Base-by-base conservation (phyloP, 1,284 basidiomycete species). In the Ceratorhiza oryzae-sativae region DNA sequence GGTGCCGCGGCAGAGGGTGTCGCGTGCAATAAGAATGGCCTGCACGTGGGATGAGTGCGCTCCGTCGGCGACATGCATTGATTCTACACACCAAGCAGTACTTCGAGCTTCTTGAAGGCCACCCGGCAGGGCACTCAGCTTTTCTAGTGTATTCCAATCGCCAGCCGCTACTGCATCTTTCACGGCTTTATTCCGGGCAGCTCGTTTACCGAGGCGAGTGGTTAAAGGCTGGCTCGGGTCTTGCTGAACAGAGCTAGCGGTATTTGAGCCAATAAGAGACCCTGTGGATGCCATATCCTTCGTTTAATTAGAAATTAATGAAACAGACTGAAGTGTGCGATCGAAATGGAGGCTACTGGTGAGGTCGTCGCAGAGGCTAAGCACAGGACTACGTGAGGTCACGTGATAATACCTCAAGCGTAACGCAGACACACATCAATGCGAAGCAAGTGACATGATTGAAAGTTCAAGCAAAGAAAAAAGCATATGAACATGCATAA, bases 91-190 rank as follows among this genome's bases (percentile, higher is more conserved):
- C 90, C 90, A 92, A 76, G 90, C 81, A 53, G 81, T 77, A 27
- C 77, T 80, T 76, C 90, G 83, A 46, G 84, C 82, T 10, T 80
- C 78, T 20, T 88, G 86, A 77, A 92, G 91, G 1, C 90, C 90
- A 32, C 87, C 86, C 42, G 87, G 86, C 62, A 77, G 75, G 9
- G 90, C 79, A 74, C 88, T 90, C 59, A 79, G 80, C 71, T 77
- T 76, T 72, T 85, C 82, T 36, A 89, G 80, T 0, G 74, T 77
- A 1, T 81, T 77, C 89, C 88, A 90, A 75, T 86, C 82, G 12
- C 45, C 45, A 9, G 15, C 20, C 34, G 42, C 45, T 3, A 74
- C 61, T 9, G 73, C 71, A 41, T 67, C 63, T 27, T 36, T 30
- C 5, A 67, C 41, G 2, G 48, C 51, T n/a, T 56, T 36, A 39